phyloP scores from a whole-genome alignment of 495 filamentous ascomycete species.

The Stereocaulon alpinum region DNA sequence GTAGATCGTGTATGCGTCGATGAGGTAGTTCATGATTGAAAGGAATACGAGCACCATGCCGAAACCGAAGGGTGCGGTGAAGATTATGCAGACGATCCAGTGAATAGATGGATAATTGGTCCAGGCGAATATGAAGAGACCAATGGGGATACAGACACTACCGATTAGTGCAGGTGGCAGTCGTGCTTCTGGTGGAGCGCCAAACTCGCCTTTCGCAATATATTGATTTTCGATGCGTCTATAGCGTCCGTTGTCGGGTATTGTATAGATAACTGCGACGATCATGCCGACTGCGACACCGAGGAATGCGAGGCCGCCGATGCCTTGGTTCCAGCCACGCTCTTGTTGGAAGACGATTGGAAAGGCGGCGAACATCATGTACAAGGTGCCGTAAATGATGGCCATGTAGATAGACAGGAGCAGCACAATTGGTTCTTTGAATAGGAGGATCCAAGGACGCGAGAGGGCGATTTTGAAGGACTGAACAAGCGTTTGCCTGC shows the following conservation, averaged over 20 bases:
- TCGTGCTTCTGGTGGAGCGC: constrained; percentile 37
- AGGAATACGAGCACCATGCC: constrained; percentile 70
- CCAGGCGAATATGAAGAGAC: constrained; percentile 60
- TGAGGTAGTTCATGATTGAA: constrained; percentile 67
- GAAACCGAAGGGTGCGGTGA: constrained; percentile 60
- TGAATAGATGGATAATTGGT: constrained; percentile 60
- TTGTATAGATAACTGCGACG: constrained; percentile 40
- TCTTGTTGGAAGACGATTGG: constrained; percentile 67
- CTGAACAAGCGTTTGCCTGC: constrained; percentile 27
- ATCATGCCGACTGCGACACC: constrained; percentile 82
- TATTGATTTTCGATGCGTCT: constrained; percentile 22
- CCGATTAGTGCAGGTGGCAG: constrained; percentile 38
- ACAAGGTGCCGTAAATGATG: constrained; percentile 65
- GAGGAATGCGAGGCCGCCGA: constrained; percentile 66
- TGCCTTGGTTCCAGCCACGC: constrained; percentile 63
- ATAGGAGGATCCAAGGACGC: constrained; percentile 41
- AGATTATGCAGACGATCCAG: constrained; percentile 55
- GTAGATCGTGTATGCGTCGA: constrained; percentile 71
- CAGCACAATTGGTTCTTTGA: constrained; percentile 50
- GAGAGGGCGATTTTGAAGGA: constrained; percentile 38
- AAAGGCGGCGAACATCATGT: constrained; percentile 73
- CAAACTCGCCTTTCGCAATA: constrained; percentile 15
- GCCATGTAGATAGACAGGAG: constrained; percentile 63
- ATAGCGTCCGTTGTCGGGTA: constrained; percentile 44
- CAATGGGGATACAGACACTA: constrained; percentile 34